Conservation (phyloP, 73 alveolate species). For the Tetrahymena thermophila region DNA sequence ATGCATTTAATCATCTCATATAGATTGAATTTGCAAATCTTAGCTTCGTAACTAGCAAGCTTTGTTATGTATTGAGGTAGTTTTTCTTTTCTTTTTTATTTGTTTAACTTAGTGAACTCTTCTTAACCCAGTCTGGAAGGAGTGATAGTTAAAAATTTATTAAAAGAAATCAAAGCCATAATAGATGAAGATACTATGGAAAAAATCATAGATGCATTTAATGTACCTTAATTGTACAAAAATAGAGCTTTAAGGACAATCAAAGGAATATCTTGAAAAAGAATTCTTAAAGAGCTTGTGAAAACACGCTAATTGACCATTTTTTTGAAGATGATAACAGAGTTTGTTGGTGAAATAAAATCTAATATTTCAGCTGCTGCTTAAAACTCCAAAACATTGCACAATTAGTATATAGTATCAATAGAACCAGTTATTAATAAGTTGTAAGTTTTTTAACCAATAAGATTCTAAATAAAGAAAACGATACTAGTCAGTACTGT, state of each 20-base stretch:
- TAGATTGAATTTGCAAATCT: neutral
- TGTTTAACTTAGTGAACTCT: neutral
- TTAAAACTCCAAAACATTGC: neutral
- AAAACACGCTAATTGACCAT: neutral
- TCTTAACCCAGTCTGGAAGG: neutral
- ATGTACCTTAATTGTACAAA: neutral
- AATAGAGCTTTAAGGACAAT: neutral
- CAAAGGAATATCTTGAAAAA: neutral
- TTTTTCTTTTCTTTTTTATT: neutral
- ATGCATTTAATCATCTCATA: neutral
- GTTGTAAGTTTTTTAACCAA: neutral
- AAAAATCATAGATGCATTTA: neutral
- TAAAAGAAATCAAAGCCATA: neutral
- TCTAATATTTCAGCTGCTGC: neutral
- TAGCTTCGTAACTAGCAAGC: neutral
- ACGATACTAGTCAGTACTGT: neutral
- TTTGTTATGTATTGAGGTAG: neutral
- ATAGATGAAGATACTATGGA: neutral
- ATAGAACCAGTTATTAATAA: neutral
- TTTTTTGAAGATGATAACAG: neutral
- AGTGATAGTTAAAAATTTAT: neutral
- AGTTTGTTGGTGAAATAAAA: neutral
- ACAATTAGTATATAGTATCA: neutral
- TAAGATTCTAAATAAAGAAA: neutral
- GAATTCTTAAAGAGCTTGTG: neutral